Percentiles rank a stretch among this genome's conserved stretches.
phyloP scores from a whole-genome alignment of 495 filamentous ascomycete genomes.

The Aspergillus nidulans region DNA sequence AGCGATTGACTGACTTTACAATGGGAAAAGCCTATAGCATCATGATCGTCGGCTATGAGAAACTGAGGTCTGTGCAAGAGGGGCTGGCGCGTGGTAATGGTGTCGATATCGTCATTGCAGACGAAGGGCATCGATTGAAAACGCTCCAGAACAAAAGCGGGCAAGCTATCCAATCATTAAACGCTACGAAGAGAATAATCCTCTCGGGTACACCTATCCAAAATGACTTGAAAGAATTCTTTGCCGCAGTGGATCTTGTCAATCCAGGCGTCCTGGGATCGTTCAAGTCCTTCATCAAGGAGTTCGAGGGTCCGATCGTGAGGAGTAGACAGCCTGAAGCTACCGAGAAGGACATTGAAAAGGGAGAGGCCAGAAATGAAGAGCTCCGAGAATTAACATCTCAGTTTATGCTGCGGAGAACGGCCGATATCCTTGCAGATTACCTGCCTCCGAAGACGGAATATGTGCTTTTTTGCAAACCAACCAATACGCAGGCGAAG shows the following conservation, averaged over 20 bases:
- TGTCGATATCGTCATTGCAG: constrained; percentile 75
- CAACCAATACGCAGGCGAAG: constrained; percentile 61
- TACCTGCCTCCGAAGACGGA: constrained; percentile 76
- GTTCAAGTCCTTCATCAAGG: constrained; percentile 63
- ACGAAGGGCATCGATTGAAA: constrained; percentile 79
- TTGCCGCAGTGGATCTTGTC: constrained; percentile 73
- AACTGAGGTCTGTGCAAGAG: constrained; percentile 63
- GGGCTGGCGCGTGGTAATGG: constrained; percentile 59
- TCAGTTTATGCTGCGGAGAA: constrained; percentile 71
- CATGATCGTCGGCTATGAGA: constrained; percentile 84
- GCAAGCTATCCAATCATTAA: constrained; percentile 67
- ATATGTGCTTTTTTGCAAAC: constrained; percentile 72
- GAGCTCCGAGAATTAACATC: constrained; percentile 65
- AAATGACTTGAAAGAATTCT: constrained; percentile 78
- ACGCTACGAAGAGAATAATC: constrained; percentile 63
- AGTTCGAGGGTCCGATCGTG: constrained; percentile 71
- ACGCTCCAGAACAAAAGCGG: constrained; percentile 79
- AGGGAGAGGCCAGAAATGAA: constrained; percentile 63
- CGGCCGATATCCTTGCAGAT: constrained; percentile 67
- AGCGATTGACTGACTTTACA: constrained; percentile 69
- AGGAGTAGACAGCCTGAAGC: constrained; percentile 70
- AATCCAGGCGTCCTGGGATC: constrained; percentile 70
- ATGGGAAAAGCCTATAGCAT: constrained; percentile 68
- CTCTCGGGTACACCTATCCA: constrained; percentile 77
- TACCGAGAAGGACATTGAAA: constrained; percentile 61